phyloP scores from a whole-genome alignment of 2,329 filamentous ascomycete species.

The Clonostachys chloroleuca region DNA sequence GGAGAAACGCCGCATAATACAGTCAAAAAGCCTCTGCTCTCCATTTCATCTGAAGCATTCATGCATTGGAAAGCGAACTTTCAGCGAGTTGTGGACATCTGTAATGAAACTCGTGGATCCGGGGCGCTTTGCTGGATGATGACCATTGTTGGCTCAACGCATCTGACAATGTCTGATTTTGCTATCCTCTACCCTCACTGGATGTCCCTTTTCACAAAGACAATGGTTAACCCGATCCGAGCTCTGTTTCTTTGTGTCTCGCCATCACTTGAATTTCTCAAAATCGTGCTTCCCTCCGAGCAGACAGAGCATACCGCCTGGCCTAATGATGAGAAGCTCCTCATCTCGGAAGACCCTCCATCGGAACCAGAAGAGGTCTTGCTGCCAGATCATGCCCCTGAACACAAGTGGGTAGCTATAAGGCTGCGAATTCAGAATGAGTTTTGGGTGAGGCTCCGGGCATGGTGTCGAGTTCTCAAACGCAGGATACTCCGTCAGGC shows the following conservation, averaged over 20 bases:
- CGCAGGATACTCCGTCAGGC: conserved; percentile 6
- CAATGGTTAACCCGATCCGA: conserved; percentile 56
- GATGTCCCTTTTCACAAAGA: conserved; percentile 55
- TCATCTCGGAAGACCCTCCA: conserved; percentile 32
- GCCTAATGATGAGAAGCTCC: conserved; percentile 42
- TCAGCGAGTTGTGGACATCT: conserved; percentile 48
- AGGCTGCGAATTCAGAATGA: conserved; percentile 55
- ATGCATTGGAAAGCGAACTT: conserved; percentile 67
- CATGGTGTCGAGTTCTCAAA: conserved; percentile 32
- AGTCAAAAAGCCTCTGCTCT: conserved; percentile 50
- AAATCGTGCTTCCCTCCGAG: conserved; percentile 40
- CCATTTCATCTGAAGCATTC: conserved; percentile 64
- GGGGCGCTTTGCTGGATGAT: conserved; percentile 43
- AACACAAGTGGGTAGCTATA: conserved; percentile 53
- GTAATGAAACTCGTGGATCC: conserved; percentile 46
- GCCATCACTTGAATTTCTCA: conserved; percentile 58
- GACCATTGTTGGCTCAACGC: conserved; percentile 54
- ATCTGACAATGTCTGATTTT: conserved; percentile 64
- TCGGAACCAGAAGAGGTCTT: conserved; percentile 34
- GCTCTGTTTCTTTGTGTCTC: conserved; percentile 61
- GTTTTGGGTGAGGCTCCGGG: conserved; percentile 41
- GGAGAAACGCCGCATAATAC: conserved; percentile 37
- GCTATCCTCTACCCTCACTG: conserved; percentile 57
- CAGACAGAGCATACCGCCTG: conserved; percentile 45
- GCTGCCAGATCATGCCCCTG: conserved; percentile 46